Conservation (phyloP, 768 basidiomycete genomes). For the Rhizopogon vesiculosus region DNA sequence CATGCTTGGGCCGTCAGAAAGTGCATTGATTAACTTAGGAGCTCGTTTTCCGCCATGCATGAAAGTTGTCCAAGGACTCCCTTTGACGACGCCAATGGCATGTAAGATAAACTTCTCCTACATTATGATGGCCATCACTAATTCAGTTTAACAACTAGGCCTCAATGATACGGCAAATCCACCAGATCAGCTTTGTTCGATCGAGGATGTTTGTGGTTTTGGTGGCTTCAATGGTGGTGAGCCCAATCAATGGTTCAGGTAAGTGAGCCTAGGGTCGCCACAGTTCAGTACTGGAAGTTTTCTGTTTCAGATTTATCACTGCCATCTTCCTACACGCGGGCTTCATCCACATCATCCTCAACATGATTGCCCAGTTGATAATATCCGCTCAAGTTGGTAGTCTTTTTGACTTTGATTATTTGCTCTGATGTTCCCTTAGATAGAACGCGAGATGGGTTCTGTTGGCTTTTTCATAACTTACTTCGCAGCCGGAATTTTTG, state of each 20-base stretch:
- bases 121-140: constrained; percentile 5
- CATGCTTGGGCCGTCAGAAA: constrained; percentile 87
- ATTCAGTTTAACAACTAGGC: constrained; percentile 35
- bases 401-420: not conserved
- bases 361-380: constrained; percentile 83
- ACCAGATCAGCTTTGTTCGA: constrained; percentile 58
- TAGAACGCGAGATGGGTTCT: constrained; percentile 91
- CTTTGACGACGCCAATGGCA: constrained; percentile 48
- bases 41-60: constrained; percentile 94
- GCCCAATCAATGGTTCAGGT: constrained; percentile 58
- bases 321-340: constrained; percentile 94
- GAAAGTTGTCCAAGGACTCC: constrained; percentile 60
- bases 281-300: constrained; percentile 37
- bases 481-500: constrained; percentile 89
- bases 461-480: constrained; percentile 82
- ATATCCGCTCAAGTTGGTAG: constrained; percentile 66
- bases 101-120: constrained; percentile 39
- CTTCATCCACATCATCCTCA: constrained; percentile 86
- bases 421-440: constrained; percentile 35
- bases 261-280: constrained; percentile 18
- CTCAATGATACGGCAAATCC: constrained; percentile 85
- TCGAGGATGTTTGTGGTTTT: constrained; percentile 86
- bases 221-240: constrained; percentile 54
- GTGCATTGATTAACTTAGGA: constrained; percentile 80
- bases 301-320: constrained; percentile 62